phyloP scores from a whole-genome alignment of 164 flowering plant genomes.

The Nymphaea colorata region DNA sequence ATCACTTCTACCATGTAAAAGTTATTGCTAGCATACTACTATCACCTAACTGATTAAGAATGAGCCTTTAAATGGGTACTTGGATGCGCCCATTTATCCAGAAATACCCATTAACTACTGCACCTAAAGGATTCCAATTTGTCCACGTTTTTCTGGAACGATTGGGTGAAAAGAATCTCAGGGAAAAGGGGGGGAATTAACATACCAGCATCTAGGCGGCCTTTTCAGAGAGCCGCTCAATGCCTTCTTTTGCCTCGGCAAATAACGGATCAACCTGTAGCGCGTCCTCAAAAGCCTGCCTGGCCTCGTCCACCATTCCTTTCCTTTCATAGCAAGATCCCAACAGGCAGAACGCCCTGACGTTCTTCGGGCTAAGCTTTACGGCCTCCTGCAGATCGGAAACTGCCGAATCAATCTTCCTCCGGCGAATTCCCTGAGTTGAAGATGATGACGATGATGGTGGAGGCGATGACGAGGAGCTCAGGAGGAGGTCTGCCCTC shows the following conservation, averaged over 20 bases:
- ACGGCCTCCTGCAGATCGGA: constrained; percentile 51
- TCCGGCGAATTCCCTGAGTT: constrained; percentile 2
- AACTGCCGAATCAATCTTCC: constrained; percentile 45
- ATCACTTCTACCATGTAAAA: too few species aligned
- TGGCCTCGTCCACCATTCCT: constrained; percentile 54
- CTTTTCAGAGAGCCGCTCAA: constrained; percentile 26
- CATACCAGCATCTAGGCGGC: too few species aligned
- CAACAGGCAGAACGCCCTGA: constrained; percentile 39
- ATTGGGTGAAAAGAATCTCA: too few species aligned
- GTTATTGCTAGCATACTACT: too few species aligned
- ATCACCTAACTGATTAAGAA: too few species aligned
- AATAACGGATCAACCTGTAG: constrained; percentile 20
- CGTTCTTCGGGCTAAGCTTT: constrained; percentile 29
- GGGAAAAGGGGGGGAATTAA: too few species aligned
- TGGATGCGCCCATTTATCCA: too few species aligned
- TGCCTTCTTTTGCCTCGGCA: constrained; percentile 23
- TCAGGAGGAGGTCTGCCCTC: constrained; percentile 47
- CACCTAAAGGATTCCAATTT: too few species aligned
- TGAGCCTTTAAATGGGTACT: too few species aligned
- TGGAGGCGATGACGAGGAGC: constrained; percentile 18
- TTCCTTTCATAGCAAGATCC: constrained; percentile 66
- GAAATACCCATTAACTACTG: too few species aligned
- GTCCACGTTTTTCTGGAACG: too few species aligned
- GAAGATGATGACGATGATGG: not conserved
- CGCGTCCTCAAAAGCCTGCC: constrained; percentile 43